Conservation (phyloP, 1,284 basidiomycete genomes). For the Coniophora puteana region DNA sequence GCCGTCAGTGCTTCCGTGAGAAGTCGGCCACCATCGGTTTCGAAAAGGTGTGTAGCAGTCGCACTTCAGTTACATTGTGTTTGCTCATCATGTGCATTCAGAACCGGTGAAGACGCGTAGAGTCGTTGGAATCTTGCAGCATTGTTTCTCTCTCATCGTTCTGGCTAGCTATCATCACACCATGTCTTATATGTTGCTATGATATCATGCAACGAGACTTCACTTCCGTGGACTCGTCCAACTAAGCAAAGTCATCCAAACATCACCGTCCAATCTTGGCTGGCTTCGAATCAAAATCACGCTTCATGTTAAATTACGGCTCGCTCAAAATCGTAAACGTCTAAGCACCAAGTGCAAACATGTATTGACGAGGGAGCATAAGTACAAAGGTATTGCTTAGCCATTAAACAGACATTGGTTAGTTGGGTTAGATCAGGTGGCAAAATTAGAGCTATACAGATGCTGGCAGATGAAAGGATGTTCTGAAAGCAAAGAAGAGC, state of each 20-base stretch:
- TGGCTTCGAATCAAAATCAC: no score
- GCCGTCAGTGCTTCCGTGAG: slow-evolving; percentile 98
- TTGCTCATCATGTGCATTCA: neutral
- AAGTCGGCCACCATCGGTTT: slow-evolving; percentile 92
- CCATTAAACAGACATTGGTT: slow-evolving; percentile 37
- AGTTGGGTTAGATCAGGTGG: slow-evolving; percentile 33
- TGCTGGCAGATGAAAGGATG: slow-evolving; percentile 43
- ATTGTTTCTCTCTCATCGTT: neutral
- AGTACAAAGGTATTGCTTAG: slow-evolving; percentile 33
- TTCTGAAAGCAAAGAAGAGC: slow-evolving; percentile 47
- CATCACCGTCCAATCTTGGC: no score
- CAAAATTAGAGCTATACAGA: slow-evolving; percentile 50
- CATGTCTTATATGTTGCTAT: slow-evolving; percentile 2
- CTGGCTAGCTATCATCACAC: neutral
- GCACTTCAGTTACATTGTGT: no score
- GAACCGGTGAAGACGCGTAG: slow-evolving; percentile 1
- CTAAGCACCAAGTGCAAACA: no score
- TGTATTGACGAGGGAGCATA: no score
- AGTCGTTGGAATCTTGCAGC: neutral
- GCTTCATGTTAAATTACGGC: no score
- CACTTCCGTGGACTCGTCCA: no score
- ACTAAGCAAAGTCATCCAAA: no score
- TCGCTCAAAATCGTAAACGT: no score
- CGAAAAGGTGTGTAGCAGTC: slow-evolving; percentile 85
- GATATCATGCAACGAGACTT: no score